Evolutionary conservation across 306 rosid genomes (phyloP), one percentile per base, ranked within the genome.

Genomic region (Elaeagnus macrophylla): DNA sequence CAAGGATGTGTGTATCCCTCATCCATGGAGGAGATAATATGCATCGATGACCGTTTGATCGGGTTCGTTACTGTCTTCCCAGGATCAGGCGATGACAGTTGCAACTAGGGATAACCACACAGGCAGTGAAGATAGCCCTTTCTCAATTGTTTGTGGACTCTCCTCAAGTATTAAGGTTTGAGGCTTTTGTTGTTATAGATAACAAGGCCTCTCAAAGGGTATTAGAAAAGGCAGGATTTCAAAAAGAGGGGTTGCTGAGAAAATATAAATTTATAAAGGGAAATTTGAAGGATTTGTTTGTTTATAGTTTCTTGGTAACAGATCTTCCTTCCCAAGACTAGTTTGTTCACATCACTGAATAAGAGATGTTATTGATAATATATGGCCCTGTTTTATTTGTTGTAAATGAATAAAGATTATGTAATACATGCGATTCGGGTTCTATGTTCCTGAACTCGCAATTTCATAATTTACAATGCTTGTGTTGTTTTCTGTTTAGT

Each of bases 191-290:
- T 15, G 12, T 0, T 14, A 20, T 54, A 7, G 78, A 74, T 48
- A 80, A 88, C 37, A 61, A 52, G 55, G 84, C 79, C 17, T 84
- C 91, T 17, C 84, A 75, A 12, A 80, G 79, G 77, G 90, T 88
- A 2, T 15, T 88, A 48, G 84, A 84, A 60, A 88, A 79, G 61
- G 64, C 12, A 14, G 96, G 94, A 48, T 76, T 84, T 56, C 72
- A 49, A 47, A 70, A 39, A 57, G 94, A 79, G 69, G 96, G 88
- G 12, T 50, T 74, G 19, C 66, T 84, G 10, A 76, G 88, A 55
- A 80, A 76, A 53, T 84, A 68, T 50, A n/a, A 55, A 1, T 65
- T 39, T 36, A 3, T 73, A 3, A 77, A 74, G 60, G 90, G 82
- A 7, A 51, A 36, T 3, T 10, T 78, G 1, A 62, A 19, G 51